Conservation (phyloP, 306 rosid species). For the Biancaea sappan region DNA sequence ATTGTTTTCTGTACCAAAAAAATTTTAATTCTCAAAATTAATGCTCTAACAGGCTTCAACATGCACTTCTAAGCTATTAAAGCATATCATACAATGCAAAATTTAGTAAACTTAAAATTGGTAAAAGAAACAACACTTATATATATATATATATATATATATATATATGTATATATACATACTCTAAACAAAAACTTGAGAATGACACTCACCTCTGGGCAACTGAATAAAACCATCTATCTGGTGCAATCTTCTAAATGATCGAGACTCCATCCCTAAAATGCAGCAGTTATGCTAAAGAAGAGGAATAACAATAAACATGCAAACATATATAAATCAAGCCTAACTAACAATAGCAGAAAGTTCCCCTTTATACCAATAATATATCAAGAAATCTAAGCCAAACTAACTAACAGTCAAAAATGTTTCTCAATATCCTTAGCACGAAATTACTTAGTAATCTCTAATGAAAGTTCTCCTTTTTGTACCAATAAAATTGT, state of each 20-base stretch:
- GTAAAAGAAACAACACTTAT: neutral
- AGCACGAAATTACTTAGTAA: no score
- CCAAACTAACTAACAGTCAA: no score
- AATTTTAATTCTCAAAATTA: neutral
- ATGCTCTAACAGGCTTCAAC: neutral
- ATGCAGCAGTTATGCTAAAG: neutral
- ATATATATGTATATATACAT: no score
- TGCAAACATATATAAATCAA: no score
- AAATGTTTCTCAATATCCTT: no score
- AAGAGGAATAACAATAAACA: neutral
- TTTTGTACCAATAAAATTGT: no score
- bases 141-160: no score
- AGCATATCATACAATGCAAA: neutral
- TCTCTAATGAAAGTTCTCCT: no score
- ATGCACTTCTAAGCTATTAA: neutral
- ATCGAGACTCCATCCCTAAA: neutral
- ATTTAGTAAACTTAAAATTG: neutral
- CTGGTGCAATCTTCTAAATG: neutral
- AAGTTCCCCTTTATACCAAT: no score
- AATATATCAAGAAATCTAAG: no score
- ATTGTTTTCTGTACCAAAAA: neutral
- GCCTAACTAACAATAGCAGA: no score
- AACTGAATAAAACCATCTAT: neutral
- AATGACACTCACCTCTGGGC: conserved; percentile 20
- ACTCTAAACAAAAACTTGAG: conserved; percentile 11